Conservation (phyloP, 768 basidiomycete genomes). For the Boletus subparvulus region DNA sequence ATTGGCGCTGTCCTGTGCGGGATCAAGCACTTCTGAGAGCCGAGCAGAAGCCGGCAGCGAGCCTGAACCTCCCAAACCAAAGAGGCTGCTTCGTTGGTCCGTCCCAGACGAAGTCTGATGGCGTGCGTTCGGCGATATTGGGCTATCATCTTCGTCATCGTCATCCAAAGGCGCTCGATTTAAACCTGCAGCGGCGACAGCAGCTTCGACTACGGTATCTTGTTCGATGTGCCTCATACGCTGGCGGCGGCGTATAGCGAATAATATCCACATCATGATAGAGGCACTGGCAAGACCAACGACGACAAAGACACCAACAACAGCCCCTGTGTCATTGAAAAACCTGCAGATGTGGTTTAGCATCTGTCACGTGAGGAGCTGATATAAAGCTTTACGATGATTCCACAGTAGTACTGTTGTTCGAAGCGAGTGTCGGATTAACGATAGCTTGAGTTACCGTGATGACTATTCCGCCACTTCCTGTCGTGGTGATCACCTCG, state of each 20-base stretch:
- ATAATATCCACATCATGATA: constrained; percentile 67
- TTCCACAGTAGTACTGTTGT: constrained; percentile 39
- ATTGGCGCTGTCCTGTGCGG: constrained; percentile 37
- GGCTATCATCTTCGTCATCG: constrained; percentile 49
- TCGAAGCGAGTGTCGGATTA: constrained; percentile 69
- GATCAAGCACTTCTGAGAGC: constrained; percentile 31
- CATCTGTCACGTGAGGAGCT: background rate
- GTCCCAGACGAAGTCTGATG: constrained; percentile 34
- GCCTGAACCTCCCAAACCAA: constrained; percentile 16
- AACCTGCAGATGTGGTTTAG: constrained; percentile 51
- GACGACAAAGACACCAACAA: constrained; percentile 87
- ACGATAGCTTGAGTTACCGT: constrained; percentile 63
- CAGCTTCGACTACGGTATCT: constrained; percentile 69
- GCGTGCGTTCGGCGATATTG: constrained; percentile 16
- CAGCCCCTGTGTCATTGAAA: constrained; percentile 85
- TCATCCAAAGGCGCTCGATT: constrained; percentile 67
- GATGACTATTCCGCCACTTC: constrained; percentile 48
- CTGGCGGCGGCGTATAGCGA: constrained; percentile 66
- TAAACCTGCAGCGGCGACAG: constrained; percentile 69
- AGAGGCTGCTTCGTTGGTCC: constrained; percentile 38
- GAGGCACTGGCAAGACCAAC: constrained; percentile 78
- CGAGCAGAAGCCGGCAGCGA: constrained; percentile 32
- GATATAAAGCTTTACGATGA: constrained; percentile 46
- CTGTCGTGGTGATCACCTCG: constrained; percentile 52
- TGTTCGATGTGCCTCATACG: constrained; percentile 61